Evolutionary conservation across 73 alveolate genomes (phyloP).

Genomic region (Tetrahymena thermophila): DNA sequence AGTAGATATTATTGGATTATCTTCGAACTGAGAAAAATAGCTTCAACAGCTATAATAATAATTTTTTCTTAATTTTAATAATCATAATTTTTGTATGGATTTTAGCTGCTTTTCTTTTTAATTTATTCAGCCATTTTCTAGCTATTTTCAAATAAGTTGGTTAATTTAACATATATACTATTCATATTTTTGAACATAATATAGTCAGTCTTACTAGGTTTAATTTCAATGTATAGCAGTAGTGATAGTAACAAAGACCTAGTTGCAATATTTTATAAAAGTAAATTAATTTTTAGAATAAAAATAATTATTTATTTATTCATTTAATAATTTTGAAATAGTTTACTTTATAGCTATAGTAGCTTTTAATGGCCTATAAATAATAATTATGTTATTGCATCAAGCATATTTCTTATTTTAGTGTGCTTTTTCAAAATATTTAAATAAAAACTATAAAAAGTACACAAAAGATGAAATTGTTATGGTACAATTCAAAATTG

Average conservation of each 20-base stretch:
- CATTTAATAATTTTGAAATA: too few species aligned
- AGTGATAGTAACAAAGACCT: background rate
- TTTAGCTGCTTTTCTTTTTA: background rate
- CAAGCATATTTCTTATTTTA: background rate
- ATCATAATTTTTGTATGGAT: background rate
- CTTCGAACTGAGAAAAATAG: background rate
- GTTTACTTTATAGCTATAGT: background rate
- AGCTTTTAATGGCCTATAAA: background rate
- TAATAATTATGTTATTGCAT: too few species aligned
- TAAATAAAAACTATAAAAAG: background rate
- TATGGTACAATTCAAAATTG: background rate
- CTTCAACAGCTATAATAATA: background rate
- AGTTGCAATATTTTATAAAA: too few species aligned
- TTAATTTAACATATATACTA: background rate
- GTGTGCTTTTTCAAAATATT: background rate
- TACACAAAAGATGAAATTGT: background rate
- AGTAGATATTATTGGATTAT: background rate
- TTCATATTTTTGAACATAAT: too few species aligned
- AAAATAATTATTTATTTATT: too few species aligned
- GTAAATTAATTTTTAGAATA: background rate
- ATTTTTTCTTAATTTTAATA: background rate
- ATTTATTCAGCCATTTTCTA: background rate
- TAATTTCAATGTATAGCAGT: background rate
- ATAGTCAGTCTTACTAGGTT: background rate
- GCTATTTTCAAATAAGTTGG: background rate